Percentiles rank a stretch among this genome's conserved stretches.
Evolutionary conservation across 1,284 basidiomycete genomes (phyloP).

Genomic region (Exobasidium cylindrosporum): DNA sequence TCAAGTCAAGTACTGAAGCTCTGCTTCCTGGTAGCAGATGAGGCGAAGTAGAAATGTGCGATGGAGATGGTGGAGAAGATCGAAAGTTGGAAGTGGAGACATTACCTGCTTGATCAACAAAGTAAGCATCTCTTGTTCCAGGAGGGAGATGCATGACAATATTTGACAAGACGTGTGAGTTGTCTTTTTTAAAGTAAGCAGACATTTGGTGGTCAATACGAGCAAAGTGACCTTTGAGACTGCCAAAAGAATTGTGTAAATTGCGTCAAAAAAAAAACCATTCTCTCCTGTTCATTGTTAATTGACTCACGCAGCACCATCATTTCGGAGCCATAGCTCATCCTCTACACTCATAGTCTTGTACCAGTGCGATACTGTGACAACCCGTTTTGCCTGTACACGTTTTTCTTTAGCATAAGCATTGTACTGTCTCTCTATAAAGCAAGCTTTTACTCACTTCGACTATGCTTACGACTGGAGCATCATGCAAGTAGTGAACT

Average conservation of each 20-base stretch:
- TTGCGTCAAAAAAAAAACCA: neutral
- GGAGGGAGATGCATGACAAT: constrained; percentile 75
- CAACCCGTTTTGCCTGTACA: constrained; percentile 62
- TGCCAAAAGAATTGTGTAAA: constrained; percentile 51
- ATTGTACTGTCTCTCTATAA: neutral
- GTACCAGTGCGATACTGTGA: constrained; percentile 96
- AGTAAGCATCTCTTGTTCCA: constrained; percentile 77
- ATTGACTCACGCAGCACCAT: constrained; percentile 63
- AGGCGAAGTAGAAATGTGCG: constrained; percentile 12
- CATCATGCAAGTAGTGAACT: constrained; percentile 77
- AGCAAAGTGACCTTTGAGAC: constrained; percentile 92
- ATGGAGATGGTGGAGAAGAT: constrained; percentile 56
- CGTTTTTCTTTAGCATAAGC: neutral
- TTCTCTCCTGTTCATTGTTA: neutral
- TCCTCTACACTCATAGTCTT: constrained; percentile 90
- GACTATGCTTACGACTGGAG: constrained; percentile 73
- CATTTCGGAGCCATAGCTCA: constrained; percentile 77
- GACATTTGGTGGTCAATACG: constrained; percentile 77
- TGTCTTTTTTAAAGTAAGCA: constrained; percentile 65
- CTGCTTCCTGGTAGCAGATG: constrained; percentile 24
- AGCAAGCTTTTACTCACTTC: constrained; percentile 57
- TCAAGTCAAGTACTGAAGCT: constrained; percentile 67
- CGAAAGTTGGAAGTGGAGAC: constrained; percentile 90
- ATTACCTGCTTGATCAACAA: constrained; percentile 70
- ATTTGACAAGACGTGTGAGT: constrained; percentile 70